Evolutionary conservation across 805 yeast genomes (phyloP), one percentile per base, ranked within the genome.

Genomic region (Saccharomyces paradoxus): DNA sequence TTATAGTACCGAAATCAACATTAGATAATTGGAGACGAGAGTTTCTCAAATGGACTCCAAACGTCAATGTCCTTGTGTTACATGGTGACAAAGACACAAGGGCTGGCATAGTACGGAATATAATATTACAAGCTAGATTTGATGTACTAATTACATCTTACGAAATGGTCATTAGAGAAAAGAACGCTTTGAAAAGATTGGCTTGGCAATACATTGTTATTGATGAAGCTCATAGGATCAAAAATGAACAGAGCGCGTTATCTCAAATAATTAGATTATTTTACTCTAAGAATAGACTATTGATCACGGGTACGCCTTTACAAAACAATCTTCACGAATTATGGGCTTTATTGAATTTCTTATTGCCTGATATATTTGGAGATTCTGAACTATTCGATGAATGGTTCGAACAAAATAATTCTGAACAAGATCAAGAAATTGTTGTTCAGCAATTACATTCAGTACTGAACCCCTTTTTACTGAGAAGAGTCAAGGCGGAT

Each of bases 181-280:
- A 92, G 69, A 67, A 87, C 17, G 81, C 81, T 48, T 75, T 94
- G 62, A 87, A 87, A 63, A 89, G 87, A 68, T 74, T 92, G 55
- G 84, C 86, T 51, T 92, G 98, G 98, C 91, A 91, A 71, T 92
- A 92, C 69, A 84, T 94, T 54, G 79, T 94, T 22, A 89, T 92
- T 52, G 99, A 92, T 73, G 97, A 91, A 71, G 98, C 98, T 2
- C 99, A 92, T 70, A 81, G 98, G 68, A 92, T 92, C 68, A 92
- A 92, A 67, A 94, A 94, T 68, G 98, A 94, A 66, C 95, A 89
- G 65, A 85, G 95, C 60, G 84, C 94, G 41, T 75, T 92, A 51
- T 89, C 97, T 1, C 97, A 92, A 70, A 91, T 94, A 59, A 91
- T 94, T 56, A 81, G 98, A 59, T 71, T 90, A 27, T 90, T 92